Base-by-base conservation (phyloP, 352 stramenopile species). In the Phytophthora nicotianae region DNA sequence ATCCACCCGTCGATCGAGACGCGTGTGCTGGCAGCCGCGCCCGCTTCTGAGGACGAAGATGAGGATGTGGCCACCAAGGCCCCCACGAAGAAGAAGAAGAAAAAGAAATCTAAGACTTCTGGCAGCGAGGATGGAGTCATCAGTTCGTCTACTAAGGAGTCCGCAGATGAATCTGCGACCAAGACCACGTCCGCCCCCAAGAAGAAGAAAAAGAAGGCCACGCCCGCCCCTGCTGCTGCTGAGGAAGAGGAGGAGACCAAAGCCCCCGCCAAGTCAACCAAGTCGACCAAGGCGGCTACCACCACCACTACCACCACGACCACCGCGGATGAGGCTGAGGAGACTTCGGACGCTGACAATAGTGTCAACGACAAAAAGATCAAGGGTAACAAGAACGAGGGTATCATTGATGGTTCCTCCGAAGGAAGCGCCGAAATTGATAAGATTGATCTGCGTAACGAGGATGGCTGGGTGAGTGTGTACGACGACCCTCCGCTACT, bases 391-490 rank as follows among this genome's bases (percentile, higher is more conserved):
- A 85, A 83, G 70, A 88, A 89, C 62, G 81, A 89, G 23, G 85
- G 85, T 76, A 51, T 91, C 21, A 86, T 91, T 59, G 85, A 91
- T 79, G 67, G 69, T 6, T 93, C 83, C 24, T 90, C 85, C 33
- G 83, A 90, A 74, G 85, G 85, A 48, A 88, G 66, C 42, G 74
- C 85, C 2, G 85, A 93, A 68, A 93, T 93, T 46, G 85, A 93
- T 33, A 93, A 93, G 81, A 91, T 93, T 29, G 81, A 93, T 50
- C 50, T 88, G 50, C 71, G 72, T 41, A 91, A 93, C 62, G 50
- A 77, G 29, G 85, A 90, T 55, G 70, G 78, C 29, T 93, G 85
- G 85, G 58, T 89, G n/a, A 91, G 80, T 52, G 83, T 93, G 50
- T 92, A 90, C 77, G 83, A 91, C 48, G 79, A 92, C 60, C 83